These are phyloP conservation scores for Cadophora luteo-olivacea DNA, from an alignment of 2,329 filamentous ascomycete species.

Conservation along the genomic window DNA sequence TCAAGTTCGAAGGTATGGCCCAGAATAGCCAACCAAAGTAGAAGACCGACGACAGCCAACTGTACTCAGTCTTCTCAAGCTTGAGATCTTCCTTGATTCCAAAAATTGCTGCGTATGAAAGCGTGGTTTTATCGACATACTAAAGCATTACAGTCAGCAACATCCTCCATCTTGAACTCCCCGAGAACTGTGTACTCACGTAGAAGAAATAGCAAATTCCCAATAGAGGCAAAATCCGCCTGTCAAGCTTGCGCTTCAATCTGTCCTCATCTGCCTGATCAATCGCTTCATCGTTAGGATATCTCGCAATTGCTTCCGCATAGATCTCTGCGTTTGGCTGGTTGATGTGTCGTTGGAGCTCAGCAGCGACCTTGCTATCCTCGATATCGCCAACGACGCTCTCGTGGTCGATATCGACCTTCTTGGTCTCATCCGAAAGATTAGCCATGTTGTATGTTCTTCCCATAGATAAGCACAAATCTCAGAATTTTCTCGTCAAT, in stretches of 20 bases:
- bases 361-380: not conserved
- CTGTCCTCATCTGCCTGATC: conserved; percentile 50
- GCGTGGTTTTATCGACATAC: conserved; percentile 49
- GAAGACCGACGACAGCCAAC: conserved; percentile 48
- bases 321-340: conserved; percentile 13
- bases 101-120: conserved; percentile 62
- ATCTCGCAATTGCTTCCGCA: conserved; percentile 5
- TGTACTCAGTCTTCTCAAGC: conserved; percentile 56
- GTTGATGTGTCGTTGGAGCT: conserved; percentile 4
- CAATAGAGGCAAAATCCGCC: conserved; percentile 63
- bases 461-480: too few relatives aligned
- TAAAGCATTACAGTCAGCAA: not conserved
- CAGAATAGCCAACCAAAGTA: conserved; percentile 20
- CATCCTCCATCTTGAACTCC: not conserved
- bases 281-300: conserved; percentile 15
- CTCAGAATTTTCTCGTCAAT: not conserved
- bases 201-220: conserved; percentile 57
- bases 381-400: not conserved
- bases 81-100: conserved; percentile 61
- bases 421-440: not conserved
- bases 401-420: conserved; percentile 1
- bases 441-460: not conserved
- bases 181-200: not conserved
- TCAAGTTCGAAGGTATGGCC: conserved; percentile 14
- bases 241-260: conserved; percentile 61